These are phyloP conservation scores for Lipomyces japonicus DNA, from an alignment of 805 yeast species.

Conservation along the genomic window DNA sequence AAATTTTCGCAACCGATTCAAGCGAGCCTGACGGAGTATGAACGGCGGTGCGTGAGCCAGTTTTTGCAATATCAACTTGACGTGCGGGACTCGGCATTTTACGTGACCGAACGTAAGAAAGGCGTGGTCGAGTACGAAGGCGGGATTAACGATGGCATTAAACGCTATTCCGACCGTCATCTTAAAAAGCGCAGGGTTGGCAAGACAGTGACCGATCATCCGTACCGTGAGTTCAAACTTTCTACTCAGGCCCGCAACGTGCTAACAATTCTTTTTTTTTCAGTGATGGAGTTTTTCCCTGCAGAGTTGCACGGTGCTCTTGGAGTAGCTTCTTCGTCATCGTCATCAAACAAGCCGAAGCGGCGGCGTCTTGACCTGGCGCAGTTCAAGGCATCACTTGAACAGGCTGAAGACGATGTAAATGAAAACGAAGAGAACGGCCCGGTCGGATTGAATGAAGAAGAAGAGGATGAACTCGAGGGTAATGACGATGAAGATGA, in stretches of 20 bases:
- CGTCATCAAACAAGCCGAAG: conserved; percentile 5
- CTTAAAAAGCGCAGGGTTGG: conserved; percentile 18
- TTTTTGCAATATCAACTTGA: conserved; percentile 25
- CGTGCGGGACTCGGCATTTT: conserved; percentile 29
- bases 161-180: conserved; percentile 31
- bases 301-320: conserved; percentile 24
- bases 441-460: conserved; percentile 10
- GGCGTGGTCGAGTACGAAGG: conserved; percentile 25
- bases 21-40: conserved; percentile 23
- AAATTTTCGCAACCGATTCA: conserved; percentile 21
- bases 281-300: conserved; percentile 26
- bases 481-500: conserved; percentile 27
- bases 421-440: conserved; percentile 3
- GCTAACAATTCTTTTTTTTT: background rate
- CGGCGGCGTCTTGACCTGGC: conserved; percentile 18
- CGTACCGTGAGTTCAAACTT: conserved; percentile 19
- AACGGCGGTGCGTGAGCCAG: conserved; percentile 19
- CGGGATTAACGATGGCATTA: conserved; percentile 28
- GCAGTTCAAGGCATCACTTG: conserved; percentile 7
- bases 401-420: conserved; percentile 16
- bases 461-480: conserved; percentile 15
- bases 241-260: background rate
- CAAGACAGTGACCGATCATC: conserved; percentile 27
- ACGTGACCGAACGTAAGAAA: conserved; percentile 18
- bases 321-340: conserved; percentile 10